phyloP scores from a whole-genome alignment of 306 rosid genomes.

The Inga laurina region DNA sequence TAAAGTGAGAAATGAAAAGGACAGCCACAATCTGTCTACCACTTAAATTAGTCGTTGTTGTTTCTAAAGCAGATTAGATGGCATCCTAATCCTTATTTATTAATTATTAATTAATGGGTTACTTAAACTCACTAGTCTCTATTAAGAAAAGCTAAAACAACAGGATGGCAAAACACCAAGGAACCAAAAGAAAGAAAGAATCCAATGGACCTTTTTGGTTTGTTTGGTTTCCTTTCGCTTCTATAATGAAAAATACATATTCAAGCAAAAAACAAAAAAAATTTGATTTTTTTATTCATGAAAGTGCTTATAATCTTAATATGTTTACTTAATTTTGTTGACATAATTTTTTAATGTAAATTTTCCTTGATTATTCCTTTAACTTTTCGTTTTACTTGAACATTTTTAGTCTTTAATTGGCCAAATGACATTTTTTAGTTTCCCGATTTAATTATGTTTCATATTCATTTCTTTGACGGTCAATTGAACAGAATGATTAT shows the following conservation, averaged over 20 bases:
- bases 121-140: not conserved
- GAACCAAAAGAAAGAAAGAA: too few species aligned
- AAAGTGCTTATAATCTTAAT: not conserved
- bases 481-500: constrained; percentile 3
- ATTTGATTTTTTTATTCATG: not conserved
- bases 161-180: not conserved
- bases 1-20: not conserved
- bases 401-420: not conserved
- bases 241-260: too few species aligned
- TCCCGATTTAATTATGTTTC: not conserved
- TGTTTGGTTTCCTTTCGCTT: too few species aligned
- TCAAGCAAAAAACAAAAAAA: not conserved
- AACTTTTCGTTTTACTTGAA: not conserved
- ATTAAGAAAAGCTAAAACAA: not conserved
- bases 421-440: not conserved
- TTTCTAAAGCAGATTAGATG: not conserved
- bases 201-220: too few species aligned
- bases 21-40: not conserved
- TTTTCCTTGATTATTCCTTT: not conserved
- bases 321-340: not conserved
- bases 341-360: not conserved
- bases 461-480: constrained; percentile 5
- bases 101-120: not conserved
- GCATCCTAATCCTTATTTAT: constrained; percentile 5
- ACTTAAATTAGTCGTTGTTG: not conserved